These are phyloP conservation scores for Carex arenaria DNA, from an alignment of 202 grass and related monocot species.

Conservation along the genomic window DNA sequence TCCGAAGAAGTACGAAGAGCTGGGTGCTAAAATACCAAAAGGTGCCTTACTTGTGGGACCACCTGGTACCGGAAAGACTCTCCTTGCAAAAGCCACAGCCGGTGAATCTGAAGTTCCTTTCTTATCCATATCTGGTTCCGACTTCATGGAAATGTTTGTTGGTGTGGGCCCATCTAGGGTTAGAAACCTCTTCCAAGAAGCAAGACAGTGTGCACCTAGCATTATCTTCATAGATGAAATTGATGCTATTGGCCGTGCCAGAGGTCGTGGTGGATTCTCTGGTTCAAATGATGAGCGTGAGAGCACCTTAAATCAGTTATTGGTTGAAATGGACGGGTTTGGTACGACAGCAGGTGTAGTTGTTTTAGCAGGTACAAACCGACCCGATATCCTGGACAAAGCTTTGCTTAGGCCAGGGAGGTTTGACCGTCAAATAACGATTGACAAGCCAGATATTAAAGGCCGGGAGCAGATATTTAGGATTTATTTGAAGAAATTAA, in stretches of 20 bases:
- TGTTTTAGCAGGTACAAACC: slow-evolving; percentile 84
- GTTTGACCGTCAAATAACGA: slow-evolving; percentile 82
- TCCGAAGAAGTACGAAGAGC: slow-evolving; percentile 84
- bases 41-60: slow-evolving; percentile 86
- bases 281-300: slow-evolving; percentile 59
- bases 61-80: slow-evolving; percentile 80
- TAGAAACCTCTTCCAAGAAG: slow-evolving; percentile 78
- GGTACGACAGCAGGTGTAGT: slow-evolving; percentile 74
- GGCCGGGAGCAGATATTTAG: slow-evolving; percentile 83
- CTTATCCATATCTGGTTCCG: slow-evolving; percentile 76
- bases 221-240: slow-evolving; percentile 97
- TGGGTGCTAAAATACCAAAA: slow-evolving; percentile 95
- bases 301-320: slow-evolving; percentile 84
- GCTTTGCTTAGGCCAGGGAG: slow-evolving; percentile 85
- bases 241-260: slow-evolving; percentile 80
- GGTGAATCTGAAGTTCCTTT: slow-evolving; percentile 83
- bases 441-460: slow-evolving; percentile 87
- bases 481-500: slow-evolving; percentile 85
- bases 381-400: slow-evolving; percentile 90
- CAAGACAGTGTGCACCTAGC: slow-evolving; percentile 60
- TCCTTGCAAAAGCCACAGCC: slow-evolving; percentile 91
- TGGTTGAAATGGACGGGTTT: slow-evolving; percentile 98
- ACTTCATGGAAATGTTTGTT: slow-evolving; percentile 97
- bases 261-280: slow-evolving; percentile 62
- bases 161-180: slow-evolving; percentile 91